phyloP scores from a whole-genome alignment of 768 basidiomycete genomes.

The Leccinum subgranulosum region DNA sequence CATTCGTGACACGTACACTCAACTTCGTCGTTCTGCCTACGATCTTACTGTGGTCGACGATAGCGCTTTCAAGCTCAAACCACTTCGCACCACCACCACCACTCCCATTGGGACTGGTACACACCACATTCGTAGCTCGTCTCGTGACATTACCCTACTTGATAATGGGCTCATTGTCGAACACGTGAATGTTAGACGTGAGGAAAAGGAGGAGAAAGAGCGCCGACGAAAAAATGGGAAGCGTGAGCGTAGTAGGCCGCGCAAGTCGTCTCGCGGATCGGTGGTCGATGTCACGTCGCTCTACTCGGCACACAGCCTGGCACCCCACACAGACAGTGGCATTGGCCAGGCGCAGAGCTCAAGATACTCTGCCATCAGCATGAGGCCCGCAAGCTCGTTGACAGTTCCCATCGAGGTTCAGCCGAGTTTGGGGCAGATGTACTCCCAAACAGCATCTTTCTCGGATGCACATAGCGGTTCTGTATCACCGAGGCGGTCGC shows the following conservation, averaged over 20 bases:
- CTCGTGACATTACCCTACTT: conserved; percentile 74
- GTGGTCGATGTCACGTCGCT: conserved; percentile 70
- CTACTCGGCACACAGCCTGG: conserved; percentile 61
- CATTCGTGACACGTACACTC: conserved; percentile 78
- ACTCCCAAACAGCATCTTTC: conserved; percentile 77
- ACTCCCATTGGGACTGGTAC: conserved; percentile 33
- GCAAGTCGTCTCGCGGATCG: conserved; percentile 73
- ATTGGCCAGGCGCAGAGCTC: conserved; percentile 54
- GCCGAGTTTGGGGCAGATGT: conserved; percentile 56
- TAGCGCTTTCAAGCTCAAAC: conserved; percentile 69
- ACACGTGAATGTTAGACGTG: conserved; percentile 76
- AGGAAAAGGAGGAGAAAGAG: conserved; percentile 73
- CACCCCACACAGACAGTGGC: conserved; percentile 55
- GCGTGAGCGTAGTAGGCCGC: conserved; percentile 50
- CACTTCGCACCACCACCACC: conserved; percentile 41
- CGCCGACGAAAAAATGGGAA: conserved; percentile 67
- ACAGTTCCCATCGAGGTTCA: conserved; percentile 58
- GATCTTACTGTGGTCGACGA: conserved; percentile 53
- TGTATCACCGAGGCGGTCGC: conserved; percentile 60
- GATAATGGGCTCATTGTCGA: conserved; percentile 91
- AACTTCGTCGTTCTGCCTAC: conserved; percentile 75
- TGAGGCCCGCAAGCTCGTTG: conserved; percentile 60
- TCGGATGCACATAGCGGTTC: conserved; percentile 78
- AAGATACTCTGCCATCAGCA: conserved; percentile 54
- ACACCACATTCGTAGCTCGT: conserved; percentile 47